phyloP scores from a whole-genome alignment of 345 rosid genomes.

The Cardamine chenopodiifolia region DNA sequence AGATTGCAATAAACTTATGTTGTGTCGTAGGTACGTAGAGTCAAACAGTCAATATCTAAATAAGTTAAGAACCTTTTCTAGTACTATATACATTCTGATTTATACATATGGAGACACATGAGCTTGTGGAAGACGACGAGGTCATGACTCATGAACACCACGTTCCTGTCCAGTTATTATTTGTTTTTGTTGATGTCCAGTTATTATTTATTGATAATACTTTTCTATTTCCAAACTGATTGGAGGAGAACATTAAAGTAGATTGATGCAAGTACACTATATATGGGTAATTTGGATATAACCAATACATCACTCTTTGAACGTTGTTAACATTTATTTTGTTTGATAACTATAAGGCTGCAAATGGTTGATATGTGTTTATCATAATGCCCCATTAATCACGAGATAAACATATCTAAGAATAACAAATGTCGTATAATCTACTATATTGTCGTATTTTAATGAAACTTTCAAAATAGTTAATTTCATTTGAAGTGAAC shows the following conservation, averaged over 20 bases:
- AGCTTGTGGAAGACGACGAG: slow-evolving; percentile 33
- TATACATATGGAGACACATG: slow-evolving; percentile 28
- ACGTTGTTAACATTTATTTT: background rate
- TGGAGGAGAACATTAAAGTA: slow-evolving; percentile 25
- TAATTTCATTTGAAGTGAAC: background rate
- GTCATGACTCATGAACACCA: slow-evolving; percentile 36
- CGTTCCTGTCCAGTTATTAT: slow-evolving; percentile 8
- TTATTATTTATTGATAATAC: background rate
- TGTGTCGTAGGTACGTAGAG: slow-evolving; percentile 35
- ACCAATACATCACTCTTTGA: background rate
- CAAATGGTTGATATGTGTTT: background rate
- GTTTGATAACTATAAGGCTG: background rate
- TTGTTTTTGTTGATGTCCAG: background rate
- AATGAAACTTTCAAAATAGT: background rate
- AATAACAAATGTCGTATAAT: background rate
- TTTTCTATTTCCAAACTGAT: slow-evolving; percentile 24
- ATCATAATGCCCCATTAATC: background rate
- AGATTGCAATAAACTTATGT: slow-evolving; percentile 25
- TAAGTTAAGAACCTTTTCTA: slow-evolving; percentile 1
- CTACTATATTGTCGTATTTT: background rate
- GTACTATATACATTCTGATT: slow-evolving; percentile 8
- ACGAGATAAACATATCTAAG: background rate
- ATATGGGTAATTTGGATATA: background rate
- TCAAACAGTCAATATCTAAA: slow-evolving; percentile 20
- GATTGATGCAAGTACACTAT: background rate